Conservation (phyloP, 1,284 basidiomycete genomes). For the Amylostereum areolatum region DNA sequence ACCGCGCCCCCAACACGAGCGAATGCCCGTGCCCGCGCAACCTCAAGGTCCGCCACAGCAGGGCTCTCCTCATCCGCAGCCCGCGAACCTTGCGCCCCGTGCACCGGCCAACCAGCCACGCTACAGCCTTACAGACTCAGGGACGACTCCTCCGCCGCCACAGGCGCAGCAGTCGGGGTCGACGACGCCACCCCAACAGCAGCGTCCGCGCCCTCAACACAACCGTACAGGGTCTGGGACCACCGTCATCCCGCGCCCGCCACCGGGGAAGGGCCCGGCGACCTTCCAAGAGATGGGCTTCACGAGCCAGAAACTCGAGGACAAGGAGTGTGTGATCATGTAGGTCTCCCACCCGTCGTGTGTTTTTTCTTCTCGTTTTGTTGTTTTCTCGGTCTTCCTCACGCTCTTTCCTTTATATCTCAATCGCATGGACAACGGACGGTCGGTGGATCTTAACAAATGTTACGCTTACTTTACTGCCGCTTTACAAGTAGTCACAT, state of each 20-base stretch:
- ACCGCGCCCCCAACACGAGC: too few species aligned
- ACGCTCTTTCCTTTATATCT: too few species aligned
- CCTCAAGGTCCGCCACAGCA: not conserved
- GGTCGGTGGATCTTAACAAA: too few species aligned
- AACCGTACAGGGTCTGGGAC: not conserved
- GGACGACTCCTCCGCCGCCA: constrained; percentile 3
- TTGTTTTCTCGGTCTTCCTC: too few species aligned
- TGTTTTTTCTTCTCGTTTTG: too few species aligned
- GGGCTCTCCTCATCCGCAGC: not conserved
- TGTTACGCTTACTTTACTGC: too few species aligned
- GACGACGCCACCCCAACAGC: constrained; percentile 4
- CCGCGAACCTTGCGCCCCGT: constrained; percentile 2
- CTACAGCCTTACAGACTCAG: constrained; percentile 24
- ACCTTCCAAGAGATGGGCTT: constrained; percentile 95
- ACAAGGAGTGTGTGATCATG: constrained; percentile 82
- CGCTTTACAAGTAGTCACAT: too few species aligned
- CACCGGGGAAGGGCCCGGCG: constrained; percentile 43
- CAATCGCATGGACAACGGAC: too few species aligned
- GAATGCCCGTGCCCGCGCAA: too few species aligned
- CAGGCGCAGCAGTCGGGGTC: constrained; percentile 3
- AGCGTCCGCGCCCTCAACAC: not conserved
- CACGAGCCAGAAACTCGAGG: constrained; percentile 63
- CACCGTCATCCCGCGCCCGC: constrained; percentile 1
- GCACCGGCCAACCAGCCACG: constrained; percentile 21
- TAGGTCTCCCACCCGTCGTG: constrained; percentile 19